phyloP scores from a whole-genome alignment of 495 filamentous ascomycete species.

The Pyrenula aspistea region DNA sequence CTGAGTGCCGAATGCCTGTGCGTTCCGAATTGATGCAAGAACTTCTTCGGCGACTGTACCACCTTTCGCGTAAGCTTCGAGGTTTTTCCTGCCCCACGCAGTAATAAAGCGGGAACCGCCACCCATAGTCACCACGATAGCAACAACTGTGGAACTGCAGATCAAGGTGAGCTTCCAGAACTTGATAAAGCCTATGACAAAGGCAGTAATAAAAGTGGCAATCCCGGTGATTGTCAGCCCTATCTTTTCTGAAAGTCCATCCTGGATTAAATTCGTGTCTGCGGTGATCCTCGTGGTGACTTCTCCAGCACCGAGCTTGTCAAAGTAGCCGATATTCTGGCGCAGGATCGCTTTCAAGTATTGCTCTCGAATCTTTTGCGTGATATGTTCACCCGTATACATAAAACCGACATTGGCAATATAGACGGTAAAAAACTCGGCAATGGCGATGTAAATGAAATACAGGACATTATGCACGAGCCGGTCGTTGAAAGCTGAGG shows the following conservation, averaged over 20 bases:
- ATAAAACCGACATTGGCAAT: constrained; percentile 15
- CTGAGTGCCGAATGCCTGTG: constrained; percentile 6
- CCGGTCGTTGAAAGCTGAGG: not conserved
- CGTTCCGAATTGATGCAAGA: constrained; percentile 6
- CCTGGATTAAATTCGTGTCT: constrained; percentile 28
- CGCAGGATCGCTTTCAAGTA: constrained; percentile 23
- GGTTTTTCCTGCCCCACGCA: not conserved
- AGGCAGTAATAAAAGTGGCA: constrained; percentile 21
- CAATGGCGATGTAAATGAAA: constrained; percentile 15
- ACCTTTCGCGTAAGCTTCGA: not conserved
- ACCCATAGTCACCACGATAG: constrained; percentile 12
- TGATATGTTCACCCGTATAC: constrained; percentile 16
- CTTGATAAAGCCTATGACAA: constrained; percentile 22
- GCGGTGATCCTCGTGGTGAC: constrained; percentile 26
- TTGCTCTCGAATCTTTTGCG: constrained; percentile 20
- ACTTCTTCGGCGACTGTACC: constrained; percentile 10
- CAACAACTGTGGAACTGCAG: constrained; percentile 13
- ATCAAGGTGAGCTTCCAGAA: constrained; percentile 28
- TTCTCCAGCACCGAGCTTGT: constrained; percentile 22
- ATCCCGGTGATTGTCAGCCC: constrained; percentile 15
- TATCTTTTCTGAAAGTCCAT: constrained; percentile 28
- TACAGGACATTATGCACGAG: constrained; percentile 3
- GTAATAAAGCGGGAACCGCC: constrained; percentile 4
- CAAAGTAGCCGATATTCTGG: constrained; percentile 30
- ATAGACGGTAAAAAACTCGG: constrained; percentile 17